Evolutionary conservation across 768 basidiomycete genomes (phyloP).

Genomic region (Suillus variegatus): DNA sequence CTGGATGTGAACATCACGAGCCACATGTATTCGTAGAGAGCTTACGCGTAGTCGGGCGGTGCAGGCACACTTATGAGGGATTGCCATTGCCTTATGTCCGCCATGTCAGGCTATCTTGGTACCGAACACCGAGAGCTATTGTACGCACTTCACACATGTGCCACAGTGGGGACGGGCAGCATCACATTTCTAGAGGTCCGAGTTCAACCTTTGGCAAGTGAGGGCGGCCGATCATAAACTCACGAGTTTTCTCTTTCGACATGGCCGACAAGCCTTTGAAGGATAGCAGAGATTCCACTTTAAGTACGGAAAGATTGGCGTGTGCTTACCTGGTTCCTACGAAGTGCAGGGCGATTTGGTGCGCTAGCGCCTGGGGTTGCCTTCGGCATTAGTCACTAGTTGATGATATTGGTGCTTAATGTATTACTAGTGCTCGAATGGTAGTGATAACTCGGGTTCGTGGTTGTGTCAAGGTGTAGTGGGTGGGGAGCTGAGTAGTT

Average conservation of each 20-base stretch:
- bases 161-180: slow-evolving; percentile 83
- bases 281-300: background rate
- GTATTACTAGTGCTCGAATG: background rate
- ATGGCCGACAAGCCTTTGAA: slow-evolving; percentile 72
- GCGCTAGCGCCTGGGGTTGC: slow-evolving; percentile 36
- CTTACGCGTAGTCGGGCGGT: slow-evolving; percentile 83
- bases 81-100: slow-evolving; percentile 69
- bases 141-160: slow-evolving; percentile 79
- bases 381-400: slow-evolving; percentile 79
- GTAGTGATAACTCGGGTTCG: background rate
- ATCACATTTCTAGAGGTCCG: slow-evolving; percentile 73
- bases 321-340: slow-evolving; percentile 69
- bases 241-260: slow-evolving; percentile 84
- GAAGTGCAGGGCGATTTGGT: slow-evolving; percentile 62
- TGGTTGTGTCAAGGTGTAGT: background rate
- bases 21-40: background rate
- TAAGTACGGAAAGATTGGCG: background rate
- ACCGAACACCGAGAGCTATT: background rate
- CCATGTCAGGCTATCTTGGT: background rate
- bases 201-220: slow-evolving; percentile 5
- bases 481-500: background rate
- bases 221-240: slow-evolving; percentile 26
- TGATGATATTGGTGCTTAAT: background rate
- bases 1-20: slow-evolving; percentile 12
- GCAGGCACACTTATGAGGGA: slow-evolving; percentile 81